Conservation (phyloP, 1,284 basidiomycete species). For the Veloboletus limbatus region DNA sequence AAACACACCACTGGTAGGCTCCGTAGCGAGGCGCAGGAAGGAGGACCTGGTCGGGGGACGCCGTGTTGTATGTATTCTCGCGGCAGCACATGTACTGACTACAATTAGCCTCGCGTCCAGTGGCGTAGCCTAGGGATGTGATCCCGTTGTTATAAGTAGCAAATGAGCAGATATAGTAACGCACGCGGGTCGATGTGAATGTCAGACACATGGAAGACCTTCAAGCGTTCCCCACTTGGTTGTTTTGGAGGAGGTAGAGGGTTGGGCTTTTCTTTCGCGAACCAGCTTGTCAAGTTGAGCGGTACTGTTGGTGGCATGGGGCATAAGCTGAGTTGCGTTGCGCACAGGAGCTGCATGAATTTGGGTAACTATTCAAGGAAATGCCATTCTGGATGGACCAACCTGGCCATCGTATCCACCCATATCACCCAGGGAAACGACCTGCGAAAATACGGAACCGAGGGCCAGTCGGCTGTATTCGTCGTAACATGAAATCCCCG, state of each 20-base stretch:
- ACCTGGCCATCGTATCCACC: slow-evolving; percentile 66
- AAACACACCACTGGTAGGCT: slow-evolving; percentile 54
- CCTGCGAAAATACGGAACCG: slow-evolving; percentile 59
- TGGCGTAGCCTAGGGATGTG: slow-evolving; percentile 61
- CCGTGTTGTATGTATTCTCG: slow-evolving; percentile 41
- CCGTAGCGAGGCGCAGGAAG: slow-evolving; percentile 63
- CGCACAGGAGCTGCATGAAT: too few relatives aligned
- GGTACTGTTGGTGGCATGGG: slow-evolving; percentile 46
- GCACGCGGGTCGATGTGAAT: slow-evolving; percentile 68
- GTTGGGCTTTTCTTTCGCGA: slow-evolving; percentile 61
- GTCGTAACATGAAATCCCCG: too few relatives aligned
- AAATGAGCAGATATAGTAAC: too few relatives aligned
- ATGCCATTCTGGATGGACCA: too few relatives aligned
- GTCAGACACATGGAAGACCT: slow-evolving; percentile 73
- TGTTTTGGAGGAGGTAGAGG: slow-evolving; percentile 53
- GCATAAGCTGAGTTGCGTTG: too few relatives aligned
- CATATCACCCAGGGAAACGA: slow-evolving; percentile 58
- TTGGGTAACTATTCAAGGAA: too few relatives aligned
- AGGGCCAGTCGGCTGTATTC: slow-evolving; percentile 45
- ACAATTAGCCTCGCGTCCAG: slow-evolving; percentile 68
- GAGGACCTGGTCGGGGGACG: slow-evolving; percentile 48
- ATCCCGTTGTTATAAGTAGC: too few relatives aligned
- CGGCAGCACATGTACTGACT: slow-evolving; percentile 65
- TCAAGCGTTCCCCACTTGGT: slow-evolving; percentile 58
- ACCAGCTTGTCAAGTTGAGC: slow-evolving; percentile 52